Evolutionary conservation across 768 basidiomycete genomes (phyloP).

Genomic region (Paxillus ammoniavirescens): DNA sequence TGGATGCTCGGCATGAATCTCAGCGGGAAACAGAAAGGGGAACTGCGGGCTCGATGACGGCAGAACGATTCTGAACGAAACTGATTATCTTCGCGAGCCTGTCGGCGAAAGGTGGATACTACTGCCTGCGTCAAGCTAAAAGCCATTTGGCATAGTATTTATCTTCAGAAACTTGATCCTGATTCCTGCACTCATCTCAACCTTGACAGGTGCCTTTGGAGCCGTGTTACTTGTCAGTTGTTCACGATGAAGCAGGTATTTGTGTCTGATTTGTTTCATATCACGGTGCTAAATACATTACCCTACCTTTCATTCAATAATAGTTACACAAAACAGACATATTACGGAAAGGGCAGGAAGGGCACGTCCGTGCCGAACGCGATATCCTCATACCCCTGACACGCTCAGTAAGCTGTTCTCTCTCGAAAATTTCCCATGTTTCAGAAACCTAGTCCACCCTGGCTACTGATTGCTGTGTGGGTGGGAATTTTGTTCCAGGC

Average conservation of each 20-base stretch:
- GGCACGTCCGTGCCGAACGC: slow-evolving; percentile 93
- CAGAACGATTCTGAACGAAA: slow-evolving; percentile 93
- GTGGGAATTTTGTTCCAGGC: too few species aligned
- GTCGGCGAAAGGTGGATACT: slow-evolving; percentile 77
- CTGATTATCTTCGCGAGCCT: slow-evolving; percentile 79
- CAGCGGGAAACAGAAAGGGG: slow-evolving; percentile 65
- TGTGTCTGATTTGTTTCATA: slow-evolving; percentile 23
- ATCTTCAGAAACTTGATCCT: slow-evolving; percentile 24
- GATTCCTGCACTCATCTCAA: slow-evolving; percentile 26
- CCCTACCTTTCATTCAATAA: slow-evolving; percentile 19
- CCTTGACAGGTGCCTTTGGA: slow-evolving; percentile 79
- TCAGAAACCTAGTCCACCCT: too few species aligned
- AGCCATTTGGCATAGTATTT: slow-evolving; percentile 88
- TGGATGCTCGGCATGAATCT: slow-evolving; percentile 82
- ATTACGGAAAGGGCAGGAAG: slow-evolving; percentile 96
- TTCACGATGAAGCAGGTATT: slow-evolving; percentile 96
- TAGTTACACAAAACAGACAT: slow-evolving; percentile 87
- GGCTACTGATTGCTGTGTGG: too few species aligned
- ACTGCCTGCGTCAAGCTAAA: slow-evolving; percentile 87
- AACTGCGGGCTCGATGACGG: slow-evolving; percentile 71
- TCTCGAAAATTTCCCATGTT: too few species aligned
- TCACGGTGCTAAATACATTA: slow-evolving; percentile 20
- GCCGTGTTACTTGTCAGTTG: slow-evolving; percentile 89
- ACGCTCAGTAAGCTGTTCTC: too few species aligned
- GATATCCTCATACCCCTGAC: slow-evolving; percentile 76